Evolutionary conservation across 2,329 filamentous ascomycete genomes (phyloP).

Genomic region (Paecilomyces formosus): DNA sequence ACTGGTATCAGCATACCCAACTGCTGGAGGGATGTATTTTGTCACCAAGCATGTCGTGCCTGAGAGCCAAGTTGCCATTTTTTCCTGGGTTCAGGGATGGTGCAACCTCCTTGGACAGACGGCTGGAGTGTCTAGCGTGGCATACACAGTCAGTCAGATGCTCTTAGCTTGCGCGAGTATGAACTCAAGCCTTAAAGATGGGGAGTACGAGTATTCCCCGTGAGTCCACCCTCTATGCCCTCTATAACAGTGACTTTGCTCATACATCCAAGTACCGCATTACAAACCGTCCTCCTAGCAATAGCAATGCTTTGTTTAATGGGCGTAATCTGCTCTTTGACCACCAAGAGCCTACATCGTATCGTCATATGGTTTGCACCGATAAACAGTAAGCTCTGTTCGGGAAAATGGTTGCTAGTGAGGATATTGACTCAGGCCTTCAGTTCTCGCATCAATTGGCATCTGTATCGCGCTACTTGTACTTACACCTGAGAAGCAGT

Average conservation of each 20-base stretch:
- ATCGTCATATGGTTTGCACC: constrained; percentile 60
- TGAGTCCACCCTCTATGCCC: constrained; percentile 27
- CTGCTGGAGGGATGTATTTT: constrained; percentile 62
- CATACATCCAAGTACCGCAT: constrained; percentile 40
- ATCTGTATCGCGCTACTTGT: constrained; percentile 54
- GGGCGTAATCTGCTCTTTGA: constrained; percentile 56
- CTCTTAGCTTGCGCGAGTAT: constrained; percentile 54
- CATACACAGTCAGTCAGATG: constrained; percentile 59
- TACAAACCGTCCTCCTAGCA: constrained; percentile 52
- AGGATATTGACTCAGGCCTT: not conserved
- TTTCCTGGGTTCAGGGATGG: constrained; percentile 62
- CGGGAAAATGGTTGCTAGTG: not conserved
- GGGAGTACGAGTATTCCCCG: constrained; percentile 50
- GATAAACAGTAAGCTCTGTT: constrained; percentile 47
- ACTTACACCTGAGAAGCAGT: constrained; percentile 53
- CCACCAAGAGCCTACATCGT: constrained; percentile 51
- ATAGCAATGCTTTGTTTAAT: constrained; percentile 49
- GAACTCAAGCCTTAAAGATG: constrained; percentile 48
- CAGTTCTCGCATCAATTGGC: constrained; percentile 51
- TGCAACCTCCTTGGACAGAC: constrained; percentile 60
- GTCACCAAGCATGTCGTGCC: constrained; percentile 60
- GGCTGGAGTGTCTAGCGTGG: constrained; percentile 55
- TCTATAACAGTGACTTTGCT: constrained; percentile 7
- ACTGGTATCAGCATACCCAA: constrained; percentile 59
- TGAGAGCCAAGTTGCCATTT: constrained; percentile 52